These are phyloP conservation scores for Gigaspora rosea DNA, from an alignment of 192 early-diverging fungal genomes.

Conservation along the genomic window DNA sequence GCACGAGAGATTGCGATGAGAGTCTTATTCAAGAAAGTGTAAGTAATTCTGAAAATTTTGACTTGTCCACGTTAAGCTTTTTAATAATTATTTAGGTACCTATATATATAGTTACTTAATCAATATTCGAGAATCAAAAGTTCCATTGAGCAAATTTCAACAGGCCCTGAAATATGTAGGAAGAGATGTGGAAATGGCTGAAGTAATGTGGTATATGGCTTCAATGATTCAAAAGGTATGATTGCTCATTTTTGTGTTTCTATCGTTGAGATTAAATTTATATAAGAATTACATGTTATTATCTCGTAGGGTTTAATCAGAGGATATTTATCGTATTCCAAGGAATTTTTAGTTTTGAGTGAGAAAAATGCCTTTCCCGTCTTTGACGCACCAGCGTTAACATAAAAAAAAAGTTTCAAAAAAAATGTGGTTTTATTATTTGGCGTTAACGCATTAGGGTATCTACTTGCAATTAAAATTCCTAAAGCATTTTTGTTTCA, in stretches of 20 bases:
- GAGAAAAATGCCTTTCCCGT: constrained; percentile 77
- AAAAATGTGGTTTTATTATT: no score
- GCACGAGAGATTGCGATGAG: constrained; percentile 71
- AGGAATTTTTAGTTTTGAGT: constrained; percentile 73
- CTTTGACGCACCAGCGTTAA: neutral
- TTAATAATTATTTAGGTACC: neutral
- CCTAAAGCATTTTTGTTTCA: no score
- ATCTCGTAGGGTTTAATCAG: constrained; percentile 72
- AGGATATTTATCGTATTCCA: constrained; percentile 85
- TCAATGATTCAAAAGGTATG: constrained; percentile 84
- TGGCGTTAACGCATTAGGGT: no score
- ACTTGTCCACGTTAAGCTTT: no score
- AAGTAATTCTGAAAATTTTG: constrained; percentile 34
- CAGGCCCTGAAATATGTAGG: constrained; percentile 65
- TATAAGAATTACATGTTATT: constrained; percentile 3
- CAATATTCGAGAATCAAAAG: constrained; percentile 55
- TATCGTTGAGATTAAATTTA: constrained; percentile 19
- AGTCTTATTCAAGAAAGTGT: constrained; percentile 79
- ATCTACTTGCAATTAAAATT: no score
- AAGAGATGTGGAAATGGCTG: constrained; percentile 56
- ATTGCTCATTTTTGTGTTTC: neutral
- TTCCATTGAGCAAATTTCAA: constrained; percentile 59
- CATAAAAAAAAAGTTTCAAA: neutral
- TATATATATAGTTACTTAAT: constrained; percentile 22
- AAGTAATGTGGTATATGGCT: constrained; percentile 87